Percentiles rank a stretch among this genome's conserved stretches.
Conservation (phyloP, 306 rosid genomes). For the Vigna angularis region DNA sequence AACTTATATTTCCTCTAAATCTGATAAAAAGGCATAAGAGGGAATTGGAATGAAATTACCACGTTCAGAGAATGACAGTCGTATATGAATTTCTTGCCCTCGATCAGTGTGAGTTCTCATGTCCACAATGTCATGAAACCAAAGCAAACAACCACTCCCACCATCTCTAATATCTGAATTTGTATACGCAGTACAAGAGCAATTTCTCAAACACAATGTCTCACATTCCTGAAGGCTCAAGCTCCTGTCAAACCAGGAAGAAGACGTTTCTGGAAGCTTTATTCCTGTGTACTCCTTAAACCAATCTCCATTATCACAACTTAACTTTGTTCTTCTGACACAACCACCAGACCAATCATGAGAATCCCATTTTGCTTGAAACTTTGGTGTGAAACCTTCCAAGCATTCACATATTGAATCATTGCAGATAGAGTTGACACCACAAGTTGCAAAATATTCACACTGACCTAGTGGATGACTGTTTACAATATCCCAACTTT, state of each 20-base stretch:
- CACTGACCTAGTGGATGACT: neutral
- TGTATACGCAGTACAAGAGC: constrained; percentile 36
- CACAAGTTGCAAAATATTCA: constrained; percentile 20
- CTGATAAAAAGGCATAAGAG: neutral
- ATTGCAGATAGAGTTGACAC: constrained; percentile 22
- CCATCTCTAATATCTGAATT: neutral
- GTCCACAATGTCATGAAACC: constrained; percentile 13
- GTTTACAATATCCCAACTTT: neutral
- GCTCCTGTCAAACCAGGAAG: constrained; percentile 24
- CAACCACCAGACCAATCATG: constrained; percentile 34
- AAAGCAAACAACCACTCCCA: neutral
- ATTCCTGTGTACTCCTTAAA: constrained; percentile 24
- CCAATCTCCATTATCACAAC: neutral
- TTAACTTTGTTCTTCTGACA: neutral
- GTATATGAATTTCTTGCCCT: neutral
- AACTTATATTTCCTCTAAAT: neutral
- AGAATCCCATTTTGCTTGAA: constrained; percentile 23
- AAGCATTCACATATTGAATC: constrained; percentile 32
- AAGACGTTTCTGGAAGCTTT: constrained; percentile 31
- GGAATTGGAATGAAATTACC: neutral
- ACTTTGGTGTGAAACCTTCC: constrained; percentile 37
- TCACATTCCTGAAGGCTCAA: constrained; percentile 32
- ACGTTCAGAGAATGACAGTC: neutral
- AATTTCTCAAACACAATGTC: constrained; percentile 29
- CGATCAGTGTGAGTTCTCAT: neutral